phyloP scores from a whole-genome alignment of 495 filamentous ascomycete species.

The Astrocystis sublimbata region DNA sequence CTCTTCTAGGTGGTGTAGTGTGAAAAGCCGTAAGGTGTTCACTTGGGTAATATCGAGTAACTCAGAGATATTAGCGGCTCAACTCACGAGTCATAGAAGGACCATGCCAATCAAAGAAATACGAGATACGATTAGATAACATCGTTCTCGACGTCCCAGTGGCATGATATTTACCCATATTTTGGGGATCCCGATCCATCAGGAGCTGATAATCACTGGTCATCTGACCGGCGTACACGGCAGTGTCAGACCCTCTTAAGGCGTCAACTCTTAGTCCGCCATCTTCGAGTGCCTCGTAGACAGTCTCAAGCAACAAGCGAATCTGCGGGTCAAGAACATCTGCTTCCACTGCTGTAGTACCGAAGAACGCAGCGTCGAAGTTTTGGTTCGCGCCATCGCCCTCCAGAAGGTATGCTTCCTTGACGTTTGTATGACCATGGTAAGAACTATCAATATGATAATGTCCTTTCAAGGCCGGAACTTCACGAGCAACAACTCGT shows the following conservation, averaged over 20 bases:
- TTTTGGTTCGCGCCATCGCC: constrained; percentile 43
- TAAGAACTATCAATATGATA: constrained; percentile 38
- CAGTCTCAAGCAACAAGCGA: constrained; percentile 45
- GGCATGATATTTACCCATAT: constrained; percentile 25
- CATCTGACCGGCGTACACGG: constrained; percentile 39
- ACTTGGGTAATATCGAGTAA: too few species aligned
- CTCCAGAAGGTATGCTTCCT: constrained; percentile 45
- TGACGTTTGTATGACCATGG: constrained; percentile 12
- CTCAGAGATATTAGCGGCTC: too few species aligned
- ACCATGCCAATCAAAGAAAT: constrained; percentile 44
- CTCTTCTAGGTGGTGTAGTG: too few species aligned
- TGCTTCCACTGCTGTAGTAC: constrained; percentile 46
- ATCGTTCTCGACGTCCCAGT: constrained; percentile 33
- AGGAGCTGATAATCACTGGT: constrained; percentile 41
- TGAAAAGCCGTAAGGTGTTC: too few species aligned
- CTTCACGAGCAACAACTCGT: neutral
- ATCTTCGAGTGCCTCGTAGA: constrained; percentile 54
- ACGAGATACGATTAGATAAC: constrained; percentile 53
- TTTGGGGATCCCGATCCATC: constrained; percentile 28
- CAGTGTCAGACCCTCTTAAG: constrained; percentile 31
- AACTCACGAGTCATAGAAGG: too few species aligned
- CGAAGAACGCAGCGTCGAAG: constrained; percentile 54
- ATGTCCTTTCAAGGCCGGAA: constrained; percentile 17
- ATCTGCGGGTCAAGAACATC: constrained; percentile 30
- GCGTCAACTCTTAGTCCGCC: constrained; percentile 42